Percentiles rank a stretch among this genome's conserved stretches.
These are phyloP conservation scores for Chlamydomonas reinhardtii DNA, from an alignment of 163 green algal species.

Conservation along the genomic window DNA sequence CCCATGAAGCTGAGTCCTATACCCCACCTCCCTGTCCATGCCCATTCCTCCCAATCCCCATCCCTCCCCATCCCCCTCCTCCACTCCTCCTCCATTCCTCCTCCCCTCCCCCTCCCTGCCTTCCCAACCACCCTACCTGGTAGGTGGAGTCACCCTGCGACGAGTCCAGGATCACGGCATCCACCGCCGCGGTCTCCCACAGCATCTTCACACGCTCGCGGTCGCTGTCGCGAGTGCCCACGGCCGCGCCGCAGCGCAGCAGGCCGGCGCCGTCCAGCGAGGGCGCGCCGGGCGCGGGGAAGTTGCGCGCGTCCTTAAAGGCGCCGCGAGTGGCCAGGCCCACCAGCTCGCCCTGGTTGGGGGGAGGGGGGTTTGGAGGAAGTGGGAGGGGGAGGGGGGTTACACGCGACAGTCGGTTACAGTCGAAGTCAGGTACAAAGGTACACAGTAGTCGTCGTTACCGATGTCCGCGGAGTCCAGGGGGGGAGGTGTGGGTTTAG, in stretches of 20 bases:
- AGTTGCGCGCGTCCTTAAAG: slow-evolving; percentile 55
- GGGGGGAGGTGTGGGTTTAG: too few species aligned
- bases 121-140: slow-evolving; percentile 64
- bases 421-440: too few species aligned
- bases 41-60: too few species aligned
- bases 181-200: slow-evolving; percentile 67
- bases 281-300: slow-evolving; percentile 61
- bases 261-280: slow-evolving; percentile 75
- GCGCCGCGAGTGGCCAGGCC: slow-evolving; percentile 69
- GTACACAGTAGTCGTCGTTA: too few species aligned
- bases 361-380: neutral
- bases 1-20: too few species aligned
- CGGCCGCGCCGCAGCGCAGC: slow-evolving; percentile 88
- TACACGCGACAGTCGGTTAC: too few species aligned
- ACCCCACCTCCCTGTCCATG: too few species aligned
- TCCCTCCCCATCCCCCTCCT: too few species aligned
- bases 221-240: slow-evolving; percentile 90
- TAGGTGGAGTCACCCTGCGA: slow-evolving; percentile 87
- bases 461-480: too few species aligned
- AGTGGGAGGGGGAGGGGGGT: neutral
- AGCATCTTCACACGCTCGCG: slow-evolving; percentile 66
- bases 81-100: too few species aligned
- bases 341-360: slow-evolving; percentile 54
- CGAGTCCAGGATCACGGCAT: slow-evolving; percentile 96
- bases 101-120: neutral